phyloP scores from a whole-genome alignment of 1,139 yeast genomes.

The Eremothecium cymbalariae region DNA sequence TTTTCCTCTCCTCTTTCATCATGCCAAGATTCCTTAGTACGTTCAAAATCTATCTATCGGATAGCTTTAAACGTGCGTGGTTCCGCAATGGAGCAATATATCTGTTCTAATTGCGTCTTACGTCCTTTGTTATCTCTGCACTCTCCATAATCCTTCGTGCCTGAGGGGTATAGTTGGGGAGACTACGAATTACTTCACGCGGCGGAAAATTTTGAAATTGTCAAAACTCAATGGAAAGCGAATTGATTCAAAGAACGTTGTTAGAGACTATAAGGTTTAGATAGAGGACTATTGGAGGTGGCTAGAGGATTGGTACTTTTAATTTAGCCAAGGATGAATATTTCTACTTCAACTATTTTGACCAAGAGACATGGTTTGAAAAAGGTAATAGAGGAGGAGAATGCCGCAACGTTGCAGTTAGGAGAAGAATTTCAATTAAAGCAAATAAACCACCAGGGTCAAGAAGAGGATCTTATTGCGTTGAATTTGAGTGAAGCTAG shows the following conservation, averaged over 20 bases:
- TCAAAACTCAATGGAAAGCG: background rate
- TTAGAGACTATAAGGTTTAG: background rate
- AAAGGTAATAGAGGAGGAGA: conserved; percentile 74
- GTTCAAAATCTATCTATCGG: too few relatives aligned
- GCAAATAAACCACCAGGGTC: conserved; percentile 76
- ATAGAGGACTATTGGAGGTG: background rate
- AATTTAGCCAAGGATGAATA: conserved; percentile 60
- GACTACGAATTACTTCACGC: too few relatives aligned
- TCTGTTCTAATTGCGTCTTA: background rate
- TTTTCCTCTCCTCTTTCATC: conserved; percentile 10
- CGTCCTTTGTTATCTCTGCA: conserved; percentile 7
- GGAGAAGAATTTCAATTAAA: conserved; percentile 87
- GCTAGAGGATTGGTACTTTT: too few relatives aligned
- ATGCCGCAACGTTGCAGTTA: conserved; percentile 73
- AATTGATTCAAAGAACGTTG: background rate
- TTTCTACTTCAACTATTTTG: conserved; percentile 81
- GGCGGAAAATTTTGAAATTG: too few relatives aligned
- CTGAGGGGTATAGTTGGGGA: too few relatives aligned
- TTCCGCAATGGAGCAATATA: background rate
- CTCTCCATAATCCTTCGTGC: too few relatives aligned
- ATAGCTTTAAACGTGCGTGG: background rate
- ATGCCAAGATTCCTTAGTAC: too few relatives aligned
- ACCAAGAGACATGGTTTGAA: conserved; percentile 68
- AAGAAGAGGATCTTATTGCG: conserved; percentile 69
- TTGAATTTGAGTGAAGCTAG: conserved; percentile 85